A percentile compares a stretch with the other conserved stretches of the same genome.
Conservation (phyloP, 2,329 filamentous ascomycete species). For the Microthyrium microscopicum region DNA sequence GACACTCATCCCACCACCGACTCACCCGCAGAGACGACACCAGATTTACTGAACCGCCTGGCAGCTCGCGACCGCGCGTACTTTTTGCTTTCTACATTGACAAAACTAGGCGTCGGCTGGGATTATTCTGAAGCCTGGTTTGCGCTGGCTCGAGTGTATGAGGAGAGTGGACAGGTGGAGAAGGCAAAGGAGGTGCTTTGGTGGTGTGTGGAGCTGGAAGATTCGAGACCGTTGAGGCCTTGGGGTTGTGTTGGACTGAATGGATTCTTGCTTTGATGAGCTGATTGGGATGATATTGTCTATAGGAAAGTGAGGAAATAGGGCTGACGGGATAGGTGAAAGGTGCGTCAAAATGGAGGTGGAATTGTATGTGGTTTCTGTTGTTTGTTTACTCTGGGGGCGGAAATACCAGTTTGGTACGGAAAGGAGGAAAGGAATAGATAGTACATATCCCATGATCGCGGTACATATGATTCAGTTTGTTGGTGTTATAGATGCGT, state of each 20-base stretch:
- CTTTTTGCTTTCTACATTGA: slow-evolving; percentile 63
- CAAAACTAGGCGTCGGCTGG: slow-evolving; percentile 76
- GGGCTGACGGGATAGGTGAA: too few species aligned
- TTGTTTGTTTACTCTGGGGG: too few species aligned
- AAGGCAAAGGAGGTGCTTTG: slow-evolving; percentile 87
- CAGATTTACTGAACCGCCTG: slow-evolving; percentile 65
- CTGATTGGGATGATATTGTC: too few species aligned
- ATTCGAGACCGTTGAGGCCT: slow-evolving; percentile 58
- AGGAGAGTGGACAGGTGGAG: slow-evolving; percentile 67
- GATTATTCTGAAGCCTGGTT: slow-evolving; percentile 91
- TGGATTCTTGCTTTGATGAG: slow-evolving; percentile 43
- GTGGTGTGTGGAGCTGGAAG: slow-evolving; percentile 95
- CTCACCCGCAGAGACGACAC: slow-evolving; percentile 11
- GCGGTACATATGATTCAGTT: too few species aligned
- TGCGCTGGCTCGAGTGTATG: slow-evolving; percentile 68
- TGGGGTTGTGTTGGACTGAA: slow-evolving; percentile 58
- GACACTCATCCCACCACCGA: not conserved
- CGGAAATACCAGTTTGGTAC: too few species aligned
- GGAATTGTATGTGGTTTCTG: too few species aligned
- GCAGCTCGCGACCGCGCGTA: slow-evolving; percentile 81
- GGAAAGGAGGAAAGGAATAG: too few species aligned
- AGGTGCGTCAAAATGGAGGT: too few species aligned
- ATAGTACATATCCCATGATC: too few species aligned
- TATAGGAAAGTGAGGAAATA: too few species aligned
- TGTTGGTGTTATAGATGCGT: too few species aligned